Evolutionary conservation across 306 rosid species (phyloP).

Genomic region (Hippophae gyantsensis): DNA sequence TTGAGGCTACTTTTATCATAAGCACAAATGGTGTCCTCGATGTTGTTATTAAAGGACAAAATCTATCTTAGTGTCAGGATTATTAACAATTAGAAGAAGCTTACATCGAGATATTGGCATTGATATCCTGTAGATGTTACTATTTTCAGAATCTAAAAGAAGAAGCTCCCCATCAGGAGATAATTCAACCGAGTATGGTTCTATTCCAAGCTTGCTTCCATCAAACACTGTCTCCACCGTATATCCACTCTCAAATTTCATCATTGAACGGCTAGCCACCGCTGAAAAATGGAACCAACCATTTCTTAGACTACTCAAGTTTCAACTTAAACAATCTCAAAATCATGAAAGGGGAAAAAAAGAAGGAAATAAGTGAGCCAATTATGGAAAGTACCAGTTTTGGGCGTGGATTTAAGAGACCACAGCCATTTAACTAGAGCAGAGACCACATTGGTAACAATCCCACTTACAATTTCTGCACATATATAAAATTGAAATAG

Average conservation of each 20-base stretch:
- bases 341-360: conserved; percentile 2
- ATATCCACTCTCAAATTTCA: conserved; percentile 90
- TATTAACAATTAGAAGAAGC: conserved; percentile 15
- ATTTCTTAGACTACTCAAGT: conserved; percentile 1
- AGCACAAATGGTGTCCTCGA: too few relatives aligned
- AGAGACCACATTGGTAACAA: conserved; percentile 80
- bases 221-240: conserved; percentile 86
- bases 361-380: conserved; percentile 4
- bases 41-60: background rate
- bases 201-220: conserved; percentile 89
- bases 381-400: conserved; percentile 39
- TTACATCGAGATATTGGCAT: conserved; percentile 66
- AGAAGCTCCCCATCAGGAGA: conserved; percentile 70
- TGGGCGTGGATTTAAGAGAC: conserved; percentile 69
- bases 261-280: conserved; percentile 63
- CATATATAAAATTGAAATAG: conserved; percentile 15
- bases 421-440: conserved; percentile 74
- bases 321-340: conserved; percentile 9
- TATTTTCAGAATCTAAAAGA: conserved; percentile 82
- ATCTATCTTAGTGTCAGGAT: background rate
- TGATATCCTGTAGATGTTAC: conserved; percentile 77
- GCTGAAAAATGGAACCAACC: conserved; percentile 35
- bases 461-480: conserved; percentile 68
- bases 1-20: too few relatives aligned
- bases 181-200: conserved; percentile 67